Conservation (phyloP, 176 grass and related monocot species). For the Alopecurus myosuroides region DNA sequence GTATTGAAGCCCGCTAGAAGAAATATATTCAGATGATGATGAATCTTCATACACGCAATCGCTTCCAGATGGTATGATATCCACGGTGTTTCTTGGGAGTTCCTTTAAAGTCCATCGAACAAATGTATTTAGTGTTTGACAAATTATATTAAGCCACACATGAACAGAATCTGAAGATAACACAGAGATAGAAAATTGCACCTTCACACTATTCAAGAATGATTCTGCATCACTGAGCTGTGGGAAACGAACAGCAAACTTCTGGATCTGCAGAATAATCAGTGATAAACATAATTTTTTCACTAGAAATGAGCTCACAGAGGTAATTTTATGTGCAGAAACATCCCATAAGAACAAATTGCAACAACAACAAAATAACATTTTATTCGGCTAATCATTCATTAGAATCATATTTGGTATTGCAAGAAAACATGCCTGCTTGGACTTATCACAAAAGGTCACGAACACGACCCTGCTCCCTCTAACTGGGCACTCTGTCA, state of each 20-base stretch:
- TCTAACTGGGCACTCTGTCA: conserved; percentile 78
- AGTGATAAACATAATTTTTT: conserved; percentile 13
- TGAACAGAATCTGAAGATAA: not conserved
- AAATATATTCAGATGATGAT: conserved; percentile 49
- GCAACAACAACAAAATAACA: not conserved
- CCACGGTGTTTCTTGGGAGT: conserved; percentile 25
- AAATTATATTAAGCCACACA: not conserved
- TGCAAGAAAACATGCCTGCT: conserved; percentile 43
- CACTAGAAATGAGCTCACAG: not conserved
- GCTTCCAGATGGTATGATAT: conserved; percentile 43
- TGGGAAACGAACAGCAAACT: conserved; percentile 78
- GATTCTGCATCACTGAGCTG: conserved; percentile 46
- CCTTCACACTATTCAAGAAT: conserved; percentile 68
- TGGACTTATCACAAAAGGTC: conserved; percentile 69
- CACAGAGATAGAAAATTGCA: conserved; percentile 6
- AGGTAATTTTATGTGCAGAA: not conserved
- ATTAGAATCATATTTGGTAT: conserved; percentile 15
- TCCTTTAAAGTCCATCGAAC: conserved; percentile 25
- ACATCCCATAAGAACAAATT: not conserved
- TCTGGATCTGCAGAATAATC: conserved; percentile 60
- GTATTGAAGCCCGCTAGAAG: conserved; percentile 37
- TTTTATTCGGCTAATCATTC: not conserved
- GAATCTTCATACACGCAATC: conserved; percentile 39
- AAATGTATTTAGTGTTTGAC: conserved; percentile 12
- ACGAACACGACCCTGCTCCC: conserved; percentile 81